Evolutionary conservation across 371 early-diverging fungal genomes (phyloP).

Genomic region (Massospora cicadina): DNA sequence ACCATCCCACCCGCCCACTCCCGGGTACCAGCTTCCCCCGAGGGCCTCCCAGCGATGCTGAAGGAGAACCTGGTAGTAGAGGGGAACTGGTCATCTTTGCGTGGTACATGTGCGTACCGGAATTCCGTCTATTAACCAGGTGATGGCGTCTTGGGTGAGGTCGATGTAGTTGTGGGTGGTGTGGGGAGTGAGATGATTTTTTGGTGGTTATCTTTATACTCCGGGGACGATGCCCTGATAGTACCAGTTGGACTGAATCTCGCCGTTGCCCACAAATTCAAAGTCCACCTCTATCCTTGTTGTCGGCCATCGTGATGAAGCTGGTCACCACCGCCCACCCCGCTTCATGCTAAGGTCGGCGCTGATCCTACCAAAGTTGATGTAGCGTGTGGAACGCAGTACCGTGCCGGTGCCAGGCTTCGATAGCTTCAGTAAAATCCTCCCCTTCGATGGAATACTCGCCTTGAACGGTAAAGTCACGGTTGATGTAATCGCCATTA

Average conservation of each 20-base stretch:
- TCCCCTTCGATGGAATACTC: conserved; percentile 1
- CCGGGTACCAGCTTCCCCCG: conserved; percentile 14
- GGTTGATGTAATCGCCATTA: background rate
- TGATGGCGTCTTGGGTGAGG: conserved; percentile 31
- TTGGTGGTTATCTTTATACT: conserved; percentile 8
- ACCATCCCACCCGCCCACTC: conserved; percentile 20
- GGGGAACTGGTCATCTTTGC: conserved; percentile 23
- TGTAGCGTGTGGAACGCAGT: conserved; percentile 1
- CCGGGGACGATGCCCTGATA: conserved; percentile 13
- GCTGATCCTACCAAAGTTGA: conserved; percentile 11
- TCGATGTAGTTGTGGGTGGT: conserved; percentile 24
- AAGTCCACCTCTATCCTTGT: conserved; percentile 23
- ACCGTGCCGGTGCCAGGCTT: background rate
- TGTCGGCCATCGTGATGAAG: conserved; percentile 19
- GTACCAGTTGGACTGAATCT: conserved; percentile 16
- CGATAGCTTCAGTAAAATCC: background rate
- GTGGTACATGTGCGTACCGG: conserved; percentile 25
- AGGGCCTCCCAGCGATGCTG: conserved; percentile 50
- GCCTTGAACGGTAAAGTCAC: background rate
- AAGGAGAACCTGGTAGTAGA: conserved; percentile 32
- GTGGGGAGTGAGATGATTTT: conserved; percentile 11
- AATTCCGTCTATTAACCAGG: conserved; percentile 32
- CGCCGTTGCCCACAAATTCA: conserved; percentile 16
- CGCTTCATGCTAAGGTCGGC: conserved; percentile 10
- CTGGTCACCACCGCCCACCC: conserved; percentile 18